phyloP scores from a whole-genome alignment of 208 protist species.

The Cochliopodium minus region DNA sequence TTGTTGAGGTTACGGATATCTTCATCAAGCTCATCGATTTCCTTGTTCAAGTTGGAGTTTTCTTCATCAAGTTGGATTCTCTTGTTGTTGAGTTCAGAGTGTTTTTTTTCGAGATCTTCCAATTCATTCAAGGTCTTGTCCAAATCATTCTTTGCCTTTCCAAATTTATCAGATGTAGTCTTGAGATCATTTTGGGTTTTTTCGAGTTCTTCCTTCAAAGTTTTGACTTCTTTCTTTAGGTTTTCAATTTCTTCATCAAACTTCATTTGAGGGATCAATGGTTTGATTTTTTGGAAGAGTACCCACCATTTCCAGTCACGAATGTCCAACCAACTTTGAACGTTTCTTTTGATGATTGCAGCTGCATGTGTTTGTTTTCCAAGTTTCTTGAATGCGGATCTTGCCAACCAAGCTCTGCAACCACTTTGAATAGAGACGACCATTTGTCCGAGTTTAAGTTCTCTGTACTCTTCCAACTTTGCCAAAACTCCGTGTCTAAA shows the following conservation, averaged over 20 bases:
- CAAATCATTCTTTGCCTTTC: neutral
- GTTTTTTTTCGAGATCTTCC: neutral
- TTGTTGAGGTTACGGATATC: too few species aligned
- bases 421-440: constrained; percentile 39
- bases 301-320: constrained; percentile 16
- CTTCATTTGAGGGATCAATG: constrained; percentile 22
- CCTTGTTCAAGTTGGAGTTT: neutral
- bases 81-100: neutral
- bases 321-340: constrained; percentile 17
- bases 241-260: constrained; percentile 31
- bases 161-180: neutral
- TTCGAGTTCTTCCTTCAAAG: constrained; percentile 27
- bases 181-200: constrained; percentile 16
- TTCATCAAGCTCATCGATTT: neutral
- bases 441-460: constrained; percentile 32
- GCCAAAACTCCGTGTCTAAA: constrained; percentile 35
- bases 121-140: neutral
- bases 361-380: constrained; percentile 30
- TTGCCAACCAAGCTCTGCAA: constrained; percentile 28
- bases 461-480: constrained; percentile 44
- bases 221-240: constrained; percentile 29
- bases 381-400: constrained; percentile 33
- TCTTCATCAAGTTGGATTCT: neutral
- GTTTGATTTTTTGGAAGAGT: constrained; percentile 38
- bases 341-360: constrained; percentile 41